phyloP scores from a whole-genome alignment of 257 asterid species.

The Asclepias syriaca region DNA sequence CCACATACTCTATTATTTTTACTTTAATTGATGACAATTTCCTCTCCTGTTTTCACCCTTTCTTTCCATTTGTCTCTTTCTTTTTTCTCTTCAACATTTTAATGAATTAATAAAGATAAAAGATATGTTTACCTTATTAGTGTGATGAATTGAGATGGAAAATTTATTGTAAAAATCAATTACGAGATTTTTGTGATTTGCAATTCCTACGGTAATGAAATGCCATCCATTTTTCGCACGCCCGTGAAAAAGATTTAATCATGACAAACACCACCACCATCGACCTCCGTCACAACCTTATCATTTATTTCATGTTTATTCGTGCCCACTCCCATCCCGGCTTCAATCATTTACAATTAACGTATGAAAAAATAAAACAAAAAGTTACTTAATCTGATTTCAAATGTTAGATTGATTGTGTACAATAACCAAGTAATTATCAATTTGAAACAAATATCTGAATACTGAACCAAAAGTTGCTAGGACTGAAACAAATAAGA shows the following conservation, averaged over 20 bases:
- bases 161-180: too few species aligned
- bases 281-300: not conserved
- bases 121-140: too few species aligned
- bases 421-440: not conserved
- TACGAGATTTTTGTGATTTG: not conserved
- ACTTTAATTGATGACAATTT: too few species aligned
- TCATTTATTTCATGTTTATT: slow-evolving; percentile 10
- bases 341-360: slow-evolving; percentile 25
- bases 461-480: not conserved
- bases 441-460: not conserved
- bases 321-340: slow-evolving; percentile 32
- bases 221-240: slow-evolving; percentile 37
- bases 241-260: slow-evolving; percentile 45
- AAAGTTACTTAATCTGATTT: slow-evolving; percentile 11
- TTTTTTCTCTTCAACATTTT: too few species aligned
- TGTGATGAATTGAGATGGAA: too few species aligned
- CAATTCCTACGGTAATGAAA: slow-evolving; percentile 27
- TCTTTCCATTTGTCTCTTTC: too few species aligned
- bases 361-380: not conserved
- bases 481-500: not conserved
- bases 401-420: not conserved
- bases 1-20: too few species aligned
- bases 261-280: slow-evolving; percentile 34
- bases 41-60: too few species aligned
- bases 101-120: too few species aligned